Base-by-base conservation (phyloP, 2,329 filamentous ascomycete species). In the Coniochaeta sp. region DNA sequence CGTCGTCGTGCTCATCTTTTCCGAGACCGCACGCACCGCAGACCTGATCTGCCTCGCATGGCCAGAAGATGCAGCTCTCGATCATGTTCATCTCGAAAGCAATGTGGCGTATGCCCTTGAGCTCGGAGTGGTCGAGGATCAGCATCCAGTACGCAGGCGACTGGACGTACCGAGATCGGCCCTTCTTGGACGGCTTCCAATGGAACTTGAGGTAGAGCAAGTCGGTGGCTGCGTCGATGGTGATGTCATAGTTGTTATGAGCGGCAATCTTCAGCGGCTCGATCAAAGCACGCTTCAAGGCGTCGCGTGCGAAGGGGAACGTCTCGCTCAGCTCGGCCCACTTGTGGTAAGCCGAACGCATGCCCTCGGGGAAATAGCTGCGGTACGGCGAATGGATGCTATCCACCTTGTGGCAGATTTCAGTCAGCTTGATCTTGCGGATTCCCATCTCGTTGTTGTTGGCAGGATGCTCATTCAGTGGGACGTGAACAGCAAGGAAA, bases 171-270 rank as follows among this genome's bases (percentile, higher is more conserved):
- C 38, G 54, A 17, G 54, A 42, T 9, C 17, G 32, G 14, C 42
- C 42, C 12, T 9, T 28, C 36, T 55, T 50, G 28, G 26, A 32
- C 34, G 59, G 58, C 50, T 57, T 55, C 58, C 59, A 62, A 22
- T 62, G 59, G 14, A 58, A 58, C 24, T 52, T 52, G 12, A 19
- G 44, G 36, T 38, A 50, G 24, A 50, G 14, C 3, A 34, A 30
- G 47, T 38, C 22, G 44, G 42, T 55, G 16, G 40, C 44, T 24
- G 38, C n/a, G 47, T 50, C 52, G 26, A 32, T 58, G 44, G 38
- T 52, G 24, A 56, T 42, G 56, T 34, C 47, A 14, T 36, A 28
- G 26, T 50, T 55, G 60, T 58, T 36, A 36, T 52, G 55, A 2
- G 19, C 42, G 52, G 22, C 4, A 9, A 55, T 26, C 2, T 10